A percentile compares a stretch with the other conserved stretches of the same genome.
Evolutionary conservation across 139 green algal genomes (phyloP).

Genomic region (Chlamydomonas applanata): DNA sequence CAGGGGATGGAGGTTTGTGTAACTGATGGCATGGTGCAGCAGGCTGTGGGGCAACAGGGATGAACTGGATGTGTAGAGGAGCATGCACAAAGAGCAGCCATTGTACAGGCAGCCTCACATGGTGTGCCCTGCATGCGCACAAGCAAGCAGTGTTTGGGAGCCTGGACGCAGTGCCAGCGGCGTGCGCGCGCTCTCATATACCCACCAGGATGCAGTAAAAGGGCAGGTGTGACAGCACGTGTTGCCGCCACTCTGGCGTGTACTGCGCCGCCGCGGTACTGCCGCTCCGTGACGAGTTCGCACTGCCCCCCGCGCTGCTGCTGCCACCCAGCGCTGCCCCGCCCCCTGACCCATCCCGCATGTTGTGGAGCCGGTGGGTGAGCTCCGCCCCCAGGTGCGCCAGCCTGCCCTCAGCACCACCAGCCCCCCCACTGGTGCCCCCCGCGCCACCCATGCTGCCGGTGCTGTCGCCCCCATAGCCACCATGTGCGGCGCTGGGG

Average conservation of each 20-base stretch:
- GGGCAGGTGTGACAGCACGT: slow-evolving; percentile 77
- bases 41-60: no score
- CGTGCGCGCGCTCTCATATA: no score
- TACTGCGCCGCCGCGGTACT: slow-evolving; percentile 27
- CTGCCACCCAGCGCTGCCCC: not conserved
- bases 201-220: slow-evolving; percentile 72
- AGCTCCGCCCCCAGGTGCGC: no score
- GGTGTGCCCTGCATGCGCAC: no score
- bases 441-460: not conserved
- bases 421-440: not conserved
- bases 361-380: not conserved
- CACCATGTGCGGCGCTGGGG: not conserved
- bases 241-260: slow-evolving; percentile 57
- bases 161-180: no score
- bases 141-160: no score
- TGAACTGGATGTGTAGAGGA: no score
- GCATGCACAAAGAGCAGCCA: no score
- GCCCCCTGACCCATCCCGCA: not conserved
- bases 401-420: not conserved
- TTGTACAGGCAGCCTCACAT: no score
- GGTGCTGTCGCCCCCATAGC: not conserved
- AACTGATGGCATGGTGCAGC: no score
- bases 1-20: no score
- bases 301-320: slow-evolving; percentile 2
- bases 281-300: not conserved